phyloP scores from a whole-genome alignment of 352 stramenopile species.

The Globisporangium ultimum region DNA sequence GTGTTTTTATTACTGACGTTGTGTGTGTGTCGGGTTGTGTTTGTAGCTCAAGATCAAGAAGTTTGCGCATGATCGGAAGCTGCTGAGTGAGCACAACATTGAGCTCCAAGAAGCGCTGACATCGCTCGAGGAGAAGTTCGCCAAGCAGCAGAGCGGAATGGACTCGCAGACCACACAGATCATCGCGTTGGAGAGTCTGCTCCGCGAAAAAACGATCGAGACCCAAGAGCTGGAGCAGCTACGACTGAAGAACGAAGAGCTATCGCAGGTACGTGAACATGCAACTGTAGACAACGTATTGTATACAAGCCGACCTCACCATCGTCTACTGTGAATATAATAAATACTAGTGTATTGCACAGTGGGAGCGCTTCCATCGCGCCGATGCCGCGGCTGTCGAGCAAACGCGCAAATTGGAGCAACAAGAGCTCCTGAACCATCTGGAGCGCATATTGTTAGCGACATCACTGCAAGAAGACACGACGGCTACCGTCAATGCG shows the following conservation, averaged over 20 bases:
- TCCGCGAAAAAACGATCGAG: constrained; percentile 43
- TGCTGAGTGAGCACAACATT: constrained; percentile 79
- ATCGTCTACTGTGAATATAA: too few relatives aligned
- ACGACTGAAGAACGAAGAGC: constrained; percentile 33
- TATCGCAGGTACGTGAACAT: constrained; percentile 32
- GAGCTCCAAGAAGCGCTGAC: constrained; percentile 61
- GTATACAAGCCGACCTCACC: too few relatives aligned
- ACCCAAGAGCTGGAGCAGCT: constrained; percentile 32
- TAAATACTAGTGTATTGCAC: constrained; percentile 32
- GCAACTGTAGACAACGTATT: too few relatives aligned
- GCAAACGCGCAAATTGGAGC: constrained; percentile 31
- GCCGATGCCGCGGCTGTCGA: constrained; percentile 35
- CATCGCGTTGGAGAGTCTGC: constrained; percentile 57
- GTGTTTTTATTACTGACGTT: neutral
- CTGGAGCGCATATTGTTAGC: constrained; percentile 38
- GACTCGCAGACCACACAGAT: constrained; percentile 55
- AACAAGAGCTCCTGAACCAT: constrained; percentile 52
- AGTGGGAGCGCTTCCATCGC: constrained; percentile 60
- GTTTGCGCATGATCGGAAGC: constrained; percentile 74
- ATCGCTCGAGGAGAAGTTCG: constrained; percentile 44
- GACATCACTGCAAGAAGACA: constrained; percentile 28
- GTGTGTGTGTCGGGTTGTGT: too few relatives aligned
- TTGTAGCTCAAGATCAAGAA: constrained; percentile 26
- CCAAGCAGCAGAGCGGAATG: constrained; percentile 45
- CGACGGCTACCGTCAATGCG: neutral